phyloP scores from a whole-genome alignment of 148 eudicot species.

The Talinum fruticosum region DNA sequence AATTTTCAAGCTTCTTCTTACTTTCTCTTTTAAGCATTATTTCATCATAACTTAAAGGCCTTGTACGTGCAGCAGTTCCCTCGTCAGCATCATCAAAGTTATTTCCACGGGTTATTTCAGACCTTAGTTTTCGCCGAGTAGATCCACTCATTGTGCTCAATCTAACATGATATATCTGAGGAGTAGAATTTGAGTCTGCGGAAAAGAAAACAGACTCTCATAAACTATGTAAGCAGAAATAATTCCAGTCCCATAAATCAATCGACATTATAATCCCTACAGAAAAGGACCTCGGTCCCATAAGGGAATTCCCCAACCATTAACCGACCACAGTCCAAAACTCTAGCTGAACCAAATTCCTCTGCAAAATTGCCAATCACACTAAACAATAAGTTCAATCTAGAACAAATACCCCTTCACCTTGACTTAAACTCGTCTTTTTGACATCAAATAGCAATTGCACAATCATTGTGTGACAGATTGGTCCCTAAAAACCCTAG shows the following conservation, averaged over 20 bases:
- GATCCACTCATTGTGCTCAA: conserved; percentile 56
- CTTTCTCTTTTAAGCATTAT: conserved; percentile 71
- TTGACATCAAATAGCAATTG: background rate
- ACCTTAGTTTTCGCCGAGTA: conserved; percentile 42
- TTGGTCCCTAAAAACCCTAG: background rate
- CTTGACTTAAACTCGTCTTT: background rate
- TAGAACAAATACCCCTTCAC: background rate
- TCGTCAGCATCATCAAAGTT: conserved; percentile 38
- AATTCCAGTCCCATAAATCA: background rate
- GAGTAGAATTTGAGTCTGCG: conserved; percentile 12
- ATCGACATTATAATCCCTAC: background rate
- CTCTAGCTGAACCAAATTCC: background rate
- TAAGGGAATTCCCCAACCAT: background rate
- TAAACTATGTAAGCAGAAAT: background rate
- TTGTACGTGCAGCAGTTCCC: conserved; percentile 91
- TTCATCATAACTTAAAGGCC: conserved; percentile 85
- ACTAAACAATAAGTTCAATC: background rate
- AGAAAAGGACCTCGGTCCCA: background rate
- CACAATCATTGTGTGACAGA: background rate
- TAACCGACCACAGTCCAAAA: background rate
- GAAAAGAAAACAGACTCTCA: background rate
- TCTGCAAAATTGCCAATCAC: background rate
- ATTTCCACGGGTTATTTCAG: conserved; percentile 35
- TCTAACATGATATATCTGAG: conserved; percentile 18
- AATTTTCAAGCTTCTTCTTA: conserved; percentile 42